These are phyloP conservation scores for Psilocybe tampanensis DNA, from an alignment of 768 basidiomycete genomes.

Conservation along the genomic window DNA sequence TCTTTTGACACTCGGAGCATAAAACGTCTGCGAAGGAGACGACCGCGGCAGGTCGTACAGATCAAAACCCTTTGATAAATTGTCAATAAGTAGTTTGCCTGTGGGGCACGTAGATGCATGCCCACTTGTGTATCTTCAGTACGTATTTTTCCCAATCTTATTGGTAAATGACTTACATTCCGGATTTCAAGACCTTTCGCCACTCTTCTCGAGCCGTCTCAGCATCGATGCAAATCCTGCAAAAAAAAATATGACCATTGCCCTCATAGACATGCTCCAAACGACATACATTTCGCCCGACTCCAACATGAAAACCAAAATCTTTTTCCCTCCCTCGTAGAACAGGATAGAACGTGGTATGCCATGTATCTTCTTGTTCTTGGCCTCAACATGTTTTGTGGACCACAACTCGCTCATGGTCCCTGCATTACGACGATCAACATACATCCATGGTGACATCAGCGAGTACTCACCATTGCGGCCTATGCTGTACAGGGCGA, in stretches of 20 bases:
- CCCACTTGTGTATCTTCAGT: not conserved
- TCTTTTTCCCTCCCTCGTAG: slow-evolving; percentile 1
- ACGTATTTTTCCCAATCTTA: not conserved
- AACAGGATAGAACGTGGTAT: slow-evolving; percentile 10
- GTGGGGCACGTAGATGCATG: not conserved
- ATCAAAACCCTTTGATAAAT: slow-evolving; percentile 12
- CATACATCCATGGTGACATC: not conserved
- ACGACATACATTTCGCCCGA: slow-evolving; percentile 9
- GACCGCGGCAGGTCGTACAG: slow-evolving; percentile 10
- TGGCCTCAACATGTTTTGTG: not conserved
- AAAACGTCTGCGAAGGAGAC: slow-evolving; percentile 5
- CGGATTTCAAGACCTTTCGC: slow-evolving; percentile 12
- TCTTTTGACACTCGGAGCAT: not conserved
- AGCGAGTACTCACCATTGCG: not conserved
- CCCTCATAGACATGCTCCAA: not conserved
- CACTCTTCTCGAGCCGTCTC: slow-evolving; percentile 11
- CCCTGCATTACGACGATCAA: slow-evolving; percentile 5
- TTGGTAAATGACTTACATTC: slow-evolving; percentile 5
- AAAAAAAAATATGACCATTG: not conserved
- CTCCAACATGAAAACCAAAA: slow-evolving; percentile 11
- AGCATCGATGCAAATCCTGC: slow-evolving; percentile 10
- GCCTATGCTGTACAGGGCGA: not conserved
- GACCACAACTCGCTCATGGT: slow-evolving; percentile 7
- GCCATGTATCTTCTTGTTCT: slow-evolving; percentile 2
- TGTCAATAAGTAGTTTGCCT: slow-evolving; percentile 6